A percentile compares a stretch with the other conserved stretches of the same genome.
phyloP scores from a whole-genome alignment of 768 basidiomycete species.

The Hortiboletus campestris region DNA sequence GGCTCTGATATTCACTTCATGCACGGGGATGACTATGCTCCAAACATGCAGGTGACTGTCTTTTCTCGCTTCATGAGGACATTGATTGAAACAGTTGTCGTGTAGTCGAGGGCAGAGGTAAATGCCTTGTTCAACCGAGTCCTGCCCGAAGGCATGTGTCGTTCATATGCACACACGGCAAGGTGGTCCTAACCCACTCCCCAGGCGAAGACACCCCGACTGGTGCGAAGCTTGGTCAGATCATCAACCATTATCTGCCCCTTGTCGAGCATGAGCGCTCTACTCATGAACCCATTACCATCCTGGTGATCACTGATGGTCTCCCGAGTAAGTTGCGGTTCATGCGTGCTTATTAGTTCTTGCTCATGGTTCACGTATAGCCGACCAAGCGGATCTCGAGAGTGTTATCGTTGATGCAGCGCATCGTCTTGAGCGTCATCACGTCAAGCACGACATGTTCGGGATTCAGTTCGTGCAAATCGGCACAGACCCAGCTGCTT shows the following conservation, averaged over 20 bases:
- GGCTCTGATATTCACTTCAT: constrained; percentile 45
- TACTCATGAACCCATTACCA: constrained; percentile 35
- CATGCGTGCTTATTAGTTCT: background rate
- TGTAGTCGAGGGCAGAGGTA: constrained; percentile 24
- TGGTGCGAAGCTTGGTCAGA: constrained; percentile 36
- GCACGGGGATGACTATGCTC: constrained; percentile 33
- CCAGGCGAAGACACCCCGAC: constrained; percentile 37
- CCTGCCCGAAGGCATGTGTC: constrained; percentile 21
- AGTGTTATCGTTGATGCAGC: constrained; percentile 37
- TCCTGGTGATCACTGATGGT: constrained; percentile 40
- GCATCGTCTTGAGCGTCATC: constrained; percentile 37
- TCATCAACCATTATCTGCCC: constrained; percentile 38
- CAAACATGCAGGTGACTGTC: constrained; percentile 23
- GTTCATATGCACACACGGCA: background rate
- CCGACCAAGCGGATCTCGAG: constrained; percentile 27
- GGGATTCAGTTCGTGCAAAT: constrained; percentile 50
- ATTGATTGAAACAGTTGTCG: background rate
- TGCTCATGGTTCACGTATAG: constrained; percentile 14
- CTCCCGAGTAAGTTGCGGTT: constrained; percentile 36
- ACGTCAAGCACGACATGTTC: constrained; percentile 37
- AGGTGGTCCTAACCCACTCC: background rate
- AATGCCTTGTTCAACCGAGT: constrained; percentile 25
- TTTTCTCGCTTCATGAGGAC: background rate
- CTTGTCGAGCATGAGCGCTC: constrained; percentile 27
- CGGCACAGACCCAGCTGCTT: constrained; percentile 37